phyloP scores from a whole-genome alignment of 176 grass and related monocot species.

The Aegilops speltoides region DNA sequence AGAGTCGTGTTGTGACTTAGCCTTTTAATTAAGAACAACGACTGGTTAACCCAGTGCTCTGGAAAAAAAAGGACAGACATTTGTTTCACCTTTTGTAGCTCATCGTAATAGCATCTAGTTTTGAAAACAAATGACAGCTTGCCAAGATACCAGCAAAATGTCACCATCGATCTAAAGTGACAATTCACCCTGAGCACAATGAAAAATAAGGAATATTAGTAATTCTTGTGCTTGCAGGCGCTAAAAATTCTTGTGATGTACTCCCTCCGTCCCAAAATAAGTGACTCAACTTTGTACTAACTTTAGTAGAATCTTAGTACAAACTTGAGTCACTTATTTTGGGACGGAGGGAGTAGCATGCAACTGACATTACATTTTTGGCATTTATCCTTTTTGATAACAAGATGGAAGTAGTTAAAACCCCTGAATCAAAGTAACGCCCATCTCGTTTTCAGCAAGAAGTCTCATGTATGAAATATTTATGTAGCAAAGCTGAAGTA shows the following conservation, averaged over 20 bases:
- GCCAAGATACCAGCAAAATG: background rate
- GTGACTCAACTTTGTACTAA: too few relatives aligned
- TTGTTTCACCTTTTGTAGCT: background rate
- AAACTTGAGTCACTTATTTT: too few relatives aligned
- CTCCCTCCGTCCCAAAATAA: too few relatives aligned
- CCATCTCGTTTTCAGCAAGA: background rate
- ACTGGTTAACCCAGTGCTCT: background rate
- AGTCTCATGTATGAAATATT: background rate
- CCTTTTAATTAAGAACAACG: background rate
- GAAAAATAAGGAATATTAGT: background rate
- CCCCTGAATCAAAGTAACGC: background rate
- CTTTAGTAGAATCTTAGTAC: too few relatives aligned
- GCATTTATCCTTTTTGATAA: background rate
- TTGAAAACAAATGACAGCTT: constrained; percentile 5
- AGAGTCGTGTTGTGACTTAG: background rate
- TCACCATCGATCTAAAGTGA: background rate
- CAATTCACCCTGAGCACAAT: background rate
- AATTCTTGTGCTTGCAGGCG: background rate
- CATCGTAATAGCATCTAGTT: background rate
- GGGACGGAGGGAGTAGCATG: background rate
- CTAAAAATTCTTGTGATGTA: background rate
- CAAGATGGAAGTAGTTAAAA: background rate
- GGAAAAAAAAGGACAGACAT: background rate
- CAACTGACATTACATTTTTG: background rate
- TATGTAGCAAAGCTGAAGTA: background rate